phyloP scores from a whole-genome alignment of 2,329 filamentous ascomycete genomes.

The Calonectria hawksworthii region DNA sequence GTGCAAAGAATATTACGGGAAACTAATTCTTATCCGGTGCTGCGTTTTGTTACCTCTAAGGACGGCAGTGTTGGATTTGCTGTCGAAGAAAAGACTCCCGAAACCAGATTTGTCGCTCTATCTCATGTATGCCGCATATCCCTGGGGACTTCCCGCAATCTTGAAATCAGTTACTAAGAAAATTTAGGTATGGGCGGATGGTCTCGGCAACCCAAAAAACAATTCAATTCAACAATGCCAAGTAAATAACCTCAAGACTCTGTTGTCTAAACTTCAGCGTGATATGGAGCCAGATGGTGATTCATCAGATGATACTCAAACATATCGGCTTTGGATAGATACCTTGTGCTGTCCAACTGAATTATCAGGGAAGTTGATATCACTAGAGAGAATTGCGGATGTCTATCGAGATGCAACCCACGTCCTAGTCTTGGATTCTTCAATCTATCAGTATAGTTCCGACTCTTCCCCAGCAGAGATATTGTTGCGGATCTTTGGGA shows the following conservation, averaged over 20 bases:
- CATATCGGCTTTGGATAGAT: constrained; percentile 1
- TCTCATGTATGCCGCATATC: not conserved
- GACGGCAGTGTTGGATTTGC: not conserved
- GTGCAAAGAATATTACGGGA: constrained; percentile 2
- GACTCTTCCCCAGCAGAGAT: not conserved
- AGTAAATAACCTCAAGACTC: not conserved
- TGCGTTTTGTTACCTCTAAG: not conserved
- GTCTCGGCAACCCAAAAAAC: not conserved
- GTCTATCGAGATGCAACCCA: constrained; percentile 3
- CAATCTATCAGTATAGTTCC: not conserved
- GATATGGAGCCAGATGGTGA: not conserved
- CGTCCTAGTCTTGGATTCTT: not conserved
- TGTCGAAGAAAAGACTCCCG: not conserved
- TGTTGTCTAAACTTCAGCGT: not conserved
- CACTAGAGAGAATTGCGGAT: not conserved
- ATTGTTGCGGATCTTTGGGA: not conserved
- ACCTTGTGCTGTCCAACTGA: not conserved
- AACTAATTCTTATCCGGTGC: not conserved
- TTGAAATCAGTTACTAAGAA: not conserved
- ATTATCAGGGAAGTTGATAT: not conserved
- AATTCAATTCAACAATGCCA: constrained; percentile 3
- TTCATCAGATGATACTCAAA: not conserved
- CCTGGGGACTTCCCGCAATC: not conserved
- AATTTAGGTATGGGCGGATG: not conserved
- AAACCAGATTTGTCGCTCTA: not conserved